A percentile compares a stretch with the other conserved stretches of the same genome.
Conservation (phyloP, 805 yeast genomes). For the Cyberlindnera suaveolens region DNA sequence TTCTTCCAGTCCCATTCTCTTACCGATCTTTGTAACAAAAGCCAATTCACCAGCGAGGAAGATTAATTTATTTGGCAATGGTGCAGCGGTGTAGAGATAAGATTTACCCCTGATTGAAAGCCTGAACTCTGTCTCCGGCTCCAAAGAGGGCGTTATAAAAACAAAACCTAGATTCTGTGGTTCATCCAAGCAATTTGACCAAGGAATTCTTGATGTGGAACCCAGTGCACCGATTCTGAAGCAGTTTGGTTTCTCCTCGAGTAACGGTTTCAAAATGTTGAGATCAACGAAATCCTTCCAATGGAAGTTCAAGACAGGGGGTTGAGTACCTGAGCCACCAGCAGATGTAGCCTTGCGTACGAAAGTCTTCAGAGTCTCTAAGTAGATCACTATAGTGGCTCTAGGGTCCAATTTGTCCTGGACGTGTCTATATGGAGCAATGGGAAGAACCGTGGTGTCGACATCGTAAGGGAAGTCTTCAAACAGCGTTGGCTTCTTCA, state of each 20-base stretch:
- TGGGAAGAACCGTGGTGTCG: slow-evolving; percentile 29
- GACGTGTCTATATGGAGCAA: slow-evolving; percentile 32
- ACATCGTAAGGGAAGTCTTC: slow-evolving; percentile 27
- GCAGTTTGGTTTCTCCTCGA: slow-evolving; percentile 37
- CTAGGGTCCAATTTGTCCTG: slow-evolving; percentile 30
- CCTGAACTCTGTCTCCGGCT: slow-evolving; percentile 32
- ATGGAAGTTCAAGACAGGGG: slow-evolving; percentile 37
- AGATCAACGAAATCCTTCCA: slow-evolving; percentile 54
- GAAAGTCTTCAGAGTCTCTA: slow-evolving; percentile 28
- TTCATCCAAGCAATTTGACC: slow-evolving; percentile 36
- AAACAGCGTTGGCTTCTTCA: slow-evolving; percentile 16
- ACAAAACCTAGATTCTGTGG: slow-evolving; percentile 25
- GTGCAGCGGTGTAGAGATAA: slow-evolving; percentile 37
- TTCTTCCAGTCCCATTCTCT: slow-evolving; percentile 25
- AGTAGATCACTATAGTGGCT: slow-evolving; percentile 29
- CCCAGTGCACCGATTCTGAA: slow-evolving; percentile 39
- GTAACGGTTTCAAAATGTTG: slow-evolving; percentile 32
- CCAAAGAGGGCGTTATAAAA: slow-evolving; percentile 22
- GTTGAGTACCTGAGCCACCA: slow-evolving; percentile 19
- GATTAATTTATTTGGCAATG: slow-evolving; percentile 37
- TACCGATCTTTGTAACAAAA: slow-evolving; percentile 30
- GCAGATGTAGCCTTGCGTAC: slow-evolving; percentile 18
- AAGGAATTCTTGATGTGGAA: slow-evolving; percentile 32
- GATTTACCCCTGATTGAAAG: slow-evolving; percentile 34
- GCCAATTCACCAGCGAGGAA: slow-evolving; percentile 37